Evolutionary conservation across 257 asterid species (phyloP), one percentile per base, ranked within the genome.

Genomic region (Solanum piurae): DNA sequence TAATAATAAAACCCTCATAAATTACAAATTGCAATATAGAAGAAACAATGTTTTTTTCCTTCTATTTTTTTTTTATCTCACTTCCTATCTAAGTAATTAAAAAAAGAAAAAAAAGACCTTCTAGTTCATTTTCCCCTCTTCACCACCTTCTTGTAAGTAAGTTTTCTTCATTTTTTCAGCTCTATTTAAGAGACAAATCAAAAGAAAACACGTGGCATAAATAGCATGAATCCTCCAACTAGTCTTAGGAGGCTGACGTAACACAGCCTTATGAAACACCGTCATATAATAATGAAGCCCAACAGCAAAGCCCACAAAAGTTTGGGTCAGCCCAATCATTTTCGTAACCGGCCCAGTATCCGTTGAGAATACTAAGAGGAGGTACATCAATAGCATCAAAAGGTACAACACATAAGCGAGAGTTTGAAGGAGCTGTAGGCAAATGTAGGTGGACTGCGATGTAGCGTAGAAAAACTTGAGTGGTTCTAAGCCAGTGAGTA

Each of bases 231-330:
- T 93, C 71, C 91, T 94, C 99, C 98, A 97, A 49, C 94, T 93
- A 4, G 94, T 94, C 92, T 92, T 95, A 14, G 99, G 99, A 75
- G 96, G 98, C 79, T 95, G 98, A 83, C 87, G 95, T 91, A 95
- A 31, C 29, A 97, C 98, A 1, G 98, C 96, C 90, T 91, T 91
- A 31, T 95, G 98, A 89, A 95, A 97, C 90, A 97, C 98, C 91
- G 91, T 90, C 95, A 95, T 89, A 87, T 95, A 97, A 84, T 95
- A 95, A 92, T 97, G 99, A 18, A 97, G 94, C 87, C 99, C 99
- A 88, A 97, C 95, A 1, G 98, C 91, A 29, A 95, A 94, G 93
- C 99, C 99, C 93, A 95, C 99, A 12, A 97, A 90, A 0, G 96
- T 95, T 87, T 97, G 98, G 88, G 88, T 98, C 91, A 97, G 91